Evolutionary conservation across 2,329 filamentous ascomycete genomes (phyloP).

Genomic region (Aspergillus brasiliensis): DNA sequence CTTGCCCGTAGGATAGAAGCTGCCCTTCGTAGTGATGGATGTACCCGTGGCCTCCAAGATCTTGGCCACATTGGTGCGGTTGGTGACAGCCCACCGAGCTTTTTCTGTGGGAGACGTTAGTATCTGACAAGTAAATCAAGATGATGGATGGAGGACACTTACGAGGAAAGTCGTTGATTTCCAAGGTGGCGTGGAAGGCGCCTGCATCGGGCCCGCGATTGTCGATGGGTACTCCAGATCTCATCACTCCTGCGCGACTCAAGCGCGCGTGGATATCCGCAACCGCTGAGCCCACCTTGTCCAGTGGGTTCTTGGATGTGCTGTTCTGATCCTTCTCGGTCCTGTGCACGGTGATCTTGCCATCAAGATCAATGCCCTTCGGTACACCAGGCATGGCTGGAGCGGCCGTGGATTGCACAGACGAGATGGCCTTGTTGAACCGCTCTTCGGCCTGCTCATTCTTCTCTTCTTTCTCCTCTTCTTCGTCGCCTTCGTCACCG

Average conservation of each 20-base stretch:
- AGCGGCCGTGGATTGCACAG: slow-evolving; percentile 65
- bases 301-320: slow-evolving; percentile 66
- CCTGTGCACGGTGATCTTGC: slow-evolving; percentile 72
- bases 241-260: slow-evolving; percentile 83
- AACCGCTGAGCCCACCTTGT: slow-evolving; percentile 87
- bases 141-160: slow-evolving; percentile 33
- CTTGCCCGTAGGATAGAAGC: slow-evolving; percentile 81
- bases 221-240: slow-evolving; percentile 91
- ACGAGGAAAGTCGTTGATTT: slow-evolving; percentile 98
- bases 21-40: slow-evolving; percentile 96
- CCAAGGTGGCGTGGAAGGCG: slow-evolving; percentile 92
- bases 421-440: slow-evolving; percentile 62
- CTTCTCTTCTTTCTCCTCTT: slow-evolving; percentile 68
- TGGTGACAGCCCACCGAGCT: slow-evolving; percentile 97
- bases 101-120: slow-evolving; percentile 61
- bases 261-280: slow-evolving; percentile 88
- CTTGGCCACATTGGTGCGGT: slow-evolving; percentile 96
- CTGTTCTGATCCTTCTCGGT: slow-evolving; percentile 60
- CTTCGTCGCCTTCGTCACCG: slow-evolving; percentile 78
- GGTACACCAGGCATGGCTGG: slow-evolving; percentile 48
- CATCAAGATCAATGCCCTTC: slow-evolving; percentile 63
- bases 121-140: background rate
- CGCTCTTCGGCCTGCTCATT: slow-evolving; percentile 64
- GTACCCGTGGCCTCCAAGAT: slow-evolving; percentile 93
- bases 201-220: slow-evolving; percentile 98